These are phyloP conservation scores for Aspergillus neotritici DNA, from an alignment of 2,329 filamentous ascomycete genomes.

Conservation along the genomic window DNA sequence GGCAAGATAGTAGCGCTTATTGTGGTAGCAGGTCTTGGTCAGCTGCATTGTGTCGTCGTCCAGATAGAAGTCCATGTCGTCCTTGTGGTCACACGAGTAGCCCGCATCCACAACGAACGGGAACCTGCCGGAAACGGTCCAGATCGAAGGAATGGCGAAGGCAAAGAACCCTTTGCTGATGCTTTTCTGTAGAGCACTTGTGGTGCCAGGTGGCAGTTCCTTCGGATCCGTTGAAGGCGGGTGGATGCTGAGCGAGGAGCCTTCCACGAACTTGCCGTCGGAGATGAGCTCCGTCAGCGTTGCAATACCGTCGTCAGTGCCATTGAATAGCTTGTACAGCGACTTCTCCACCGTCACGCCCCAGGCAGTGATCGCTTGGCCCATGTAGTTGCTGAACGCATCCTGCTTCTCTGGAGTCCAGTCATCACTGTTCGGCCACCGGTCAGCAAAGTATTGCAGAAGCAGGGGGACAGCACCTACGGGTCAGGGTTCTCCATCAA, in stretches of 20 bases:
- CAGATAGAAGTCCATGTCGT: constrained; percentile 1
- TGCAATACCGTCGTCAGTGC: background rate
- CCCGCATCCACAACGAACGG: constrained; percentile 5
- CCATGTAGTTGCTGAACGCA: constrained; percentile 25
- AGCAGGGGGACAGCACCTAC: constrained; percentile 1
- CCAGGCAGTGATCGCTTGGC: constrained; percentile 25
- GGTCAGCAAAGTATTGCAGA: too few species aligned
- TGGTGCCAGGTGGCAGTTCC: background rate
- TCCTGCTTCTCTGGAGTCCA: constrained; percentile 24
- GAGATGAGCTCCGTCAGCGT: constrained; percentile 4
- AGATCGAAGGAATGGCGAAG: constrained; percentile 6
- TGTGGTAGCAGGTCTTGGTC: constrained; percentile 4
- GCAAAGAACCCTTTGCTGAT: constrained; percentile 4
- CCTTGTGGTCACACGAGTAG: background rate
- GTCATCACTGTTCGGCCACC: constrained; percentile 1
- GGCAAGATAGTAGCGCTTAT: constrained; percentile 7
- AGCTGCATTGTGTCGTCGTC: constrained; percentile 1
- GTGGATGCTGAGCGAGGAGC: background rate
- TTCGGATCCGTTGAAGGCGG: background rate
- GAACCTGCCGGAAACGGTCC: constrained; percentile 1
- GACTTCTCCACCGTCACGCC: background rate
- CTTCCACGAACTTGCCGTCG: constrained; percentile 5
- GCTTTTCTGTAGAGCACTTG: background rate
- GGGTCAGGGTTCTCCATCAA: constrained; percentile 4
- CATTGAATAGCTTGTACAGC: constrained; percentile 1